Conservation (phyloP, 2,329 filamentous ascomycete species). For the Sporothrix phasma region DNA sequence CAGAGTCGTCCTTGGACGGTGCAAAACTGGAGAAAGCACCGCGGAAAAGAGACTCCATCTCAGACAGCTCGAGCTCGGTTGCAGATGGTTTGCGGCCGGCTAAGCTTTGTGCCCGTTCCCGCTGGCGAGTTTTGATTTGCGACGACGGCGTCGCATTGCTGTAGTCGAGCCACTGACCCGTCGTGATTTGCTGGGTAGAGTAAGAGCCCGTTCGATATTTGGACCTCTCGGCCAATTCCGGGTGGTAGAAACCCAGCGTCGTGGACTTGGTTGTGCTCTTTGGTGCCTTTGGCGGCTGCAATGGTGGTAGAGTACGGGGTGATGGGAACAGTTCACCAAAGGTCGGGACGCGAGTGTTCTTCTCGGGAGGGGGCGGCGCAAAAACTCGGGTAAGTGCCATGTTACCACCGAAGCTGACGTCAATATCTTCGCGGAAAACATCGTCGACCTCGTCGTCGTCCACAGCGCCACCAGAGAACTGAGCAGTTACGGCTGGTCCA, state of each 20-base stretch:
- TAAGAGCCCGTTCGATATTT: slow-evolving; percentile 50
- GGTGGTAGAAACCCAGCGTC: slow-evolving; percentile 29
- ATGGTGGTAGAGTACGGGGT: slow-evolving; percentile 50
- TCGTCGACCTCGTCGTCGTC: slow-evolving; percentile 45
- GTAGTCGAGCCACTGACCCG: slow-evolving; percentile 62
- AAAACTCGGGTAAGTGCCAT: slow-evolving; percentile 59
- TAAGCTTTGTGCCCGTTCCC: slow-evolving; percentile 61
- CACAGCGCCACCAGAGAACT: slow-evolving; percentile 17
- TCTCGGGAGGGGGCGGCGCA: slow-evolving; percentile 37
- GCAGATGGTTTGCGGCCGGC: slow-evolving; percentile 48
- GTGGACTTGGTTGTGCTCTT: slow-evolving; percentile 57
- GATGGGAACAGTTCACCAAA: slow-evolving; percentile 67
- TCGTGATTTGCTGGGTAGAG: slow-evolving; percentile 53
- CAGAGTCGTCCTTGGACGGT: slow-evolving; percentile 62
- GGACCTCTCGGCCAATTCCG: slow-evolving; percentile 39
- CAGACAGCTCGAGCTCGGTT: slow-evolving; percentile 49
- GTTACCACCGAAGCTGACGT: slow-evolving; percentile 24
- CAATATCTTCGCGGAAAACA: slow-evolving; percentile 25
- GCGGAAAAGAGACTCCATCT: slow-evolving; percentile 65
- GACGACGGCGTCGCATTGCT: slow-evolving; percentile 50
- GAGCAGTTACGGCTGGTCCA: slow-evolving; percentile 21
- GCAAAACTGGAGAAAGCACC: slow-evolving; percentile 74
- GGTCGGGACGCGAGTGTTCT: slow-evolving; percentile 45
- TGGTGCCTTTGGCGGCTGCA: slow-evolving; percentile 62
- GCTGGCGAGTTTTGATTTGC: slow-evolving; percentile 51